Evolutionary conservation across 1,284 basidiomycete genomes (phyloP), one percentile per base, ranked within the genome.

Genomic region (Ustanciosporium gigantosporum): DNA sequence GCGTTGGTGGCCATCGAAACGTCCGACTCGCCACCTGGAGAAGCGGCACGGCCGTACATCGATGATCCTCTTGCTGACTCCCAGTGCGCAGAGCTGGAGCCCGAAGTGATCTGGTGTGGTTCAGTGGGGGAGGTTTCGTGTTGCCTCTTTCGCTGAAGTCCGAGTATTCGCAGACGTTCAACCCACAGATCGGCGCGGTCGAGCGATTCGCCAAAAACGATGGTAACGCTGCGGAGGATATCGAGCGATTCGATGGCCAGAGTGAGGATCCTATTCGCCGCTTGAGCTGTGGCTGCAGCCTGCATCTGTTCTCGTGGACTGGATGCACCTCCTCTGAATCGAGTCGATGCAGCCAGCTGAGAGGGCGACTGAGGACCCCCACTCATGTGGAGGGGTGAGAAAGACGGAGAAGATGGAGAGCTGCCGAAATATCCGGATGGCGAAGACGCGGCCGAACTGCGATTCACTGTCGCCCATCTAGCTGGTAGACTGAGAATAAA

Each of bases 211-310:
- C 86, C 88, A 68, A 93, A 88, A 17, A 93, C 89, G 2, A 84
- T 83, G 8, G 89, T 90, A 19, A 93, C 89, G 27, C 88, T 86
- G 29, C 87, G 83, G 81, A 94, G 85, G 87, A 93, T 92, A 73
- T 93, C 90, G 76, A 94, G 78, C 72, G 88, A 90, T 80, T 94
- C 91, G 20, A 88, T 89, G 16, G 91, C 90, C 9, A 94, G 84
- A 9, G 87, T 86, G 66, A 94, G 74, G 27, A 94, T 86, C 39
- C 88, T 81, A 74, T 89, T 87, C 9, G 91, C 89, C 14, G 90
- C 88, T 21, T 85, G 62, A 1, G 66, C 64, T n/a, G 70, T 70
- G 4, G 55, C 66, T 25, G 67, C 70, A 4, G 46, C 51, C 35
- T 56, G 48, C 55, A 66, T 64, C 47, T 62, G 59, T 20, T 67